These are phyloP conservation scores for Petunia hybrid DNA, from an alignment of 305 asterid species.

Conservation along the genomic window DNA sequence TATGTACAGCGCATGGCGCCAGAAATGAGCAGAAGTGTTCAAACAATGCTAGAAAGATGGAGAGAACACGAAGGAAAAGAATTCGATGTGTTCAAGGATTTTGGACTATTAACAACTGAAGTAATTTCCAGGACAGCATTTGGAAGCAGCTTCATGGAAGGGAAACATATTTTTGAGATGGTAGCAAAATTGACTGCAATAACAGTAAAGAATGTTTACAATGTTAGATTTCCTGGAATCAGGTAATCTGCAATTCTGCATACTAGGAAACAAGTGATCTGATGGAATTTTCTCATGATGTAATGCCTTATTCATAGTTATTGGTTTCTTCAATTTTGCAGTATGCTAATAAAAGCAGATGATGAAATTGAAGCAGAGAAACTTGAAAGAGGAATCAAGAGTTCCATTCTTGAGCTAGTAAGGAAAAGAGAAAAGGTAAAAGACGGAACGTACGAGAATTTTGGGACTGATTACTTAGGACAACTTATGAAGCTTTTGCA, in stretches of 20 bases:
- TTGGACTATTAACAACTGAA: slow-evolving; percentile 66
- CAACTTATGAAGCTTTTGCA: slow-evolving; percentile 49
- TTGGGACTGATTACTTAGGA: slow-evolving; percentile 59
- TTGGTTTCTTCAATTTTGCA: slow-evolving; percentile 31
- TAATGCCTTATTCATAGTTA: background rate
- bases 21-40: slow-evolving; percentile 60
- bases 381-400: slow-evolving; percentile 48
- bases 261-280: background rate
- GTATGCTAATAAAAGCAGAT: slow-evolving; percentile 45
- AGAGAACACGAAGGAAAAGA: slow-evolving; percentile 54
- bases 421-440: slow-evolving; percentile 44
- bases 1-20: slow-evolving; percentile 61
- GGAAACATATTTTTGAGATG: slow-evolving; percentile 70
- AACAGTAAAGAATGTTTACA: slow-evolving; percentile 54
- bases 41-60: slow-evolving; percentile 73
- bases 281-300: background rate
- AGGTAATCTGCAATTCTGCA: slow-evolving; percentile 40
- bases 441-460: slow-evolving; percentile 30
- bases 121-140: slow-evolving; percentile 84
- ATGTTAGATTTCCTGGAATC: slow-evolving; percentile 50
- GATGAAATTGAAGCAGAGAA: slow-evolving; percentile 68
- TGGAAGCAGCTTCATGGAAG: slow-evolving; percentile 81
- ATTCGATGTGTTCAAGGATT: slow-evolving; percentile 69
- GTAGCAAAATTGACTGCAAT: slow-evolving; percentile 54
- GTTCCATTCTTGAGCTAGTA: slow-evolving; percentile 50